These are phyloP conservation scores for Thermomyces lanuginosus DNA, from an alignment of 2,329 filamentous ascomycete species.

Conservation along the genomic window DNA sequence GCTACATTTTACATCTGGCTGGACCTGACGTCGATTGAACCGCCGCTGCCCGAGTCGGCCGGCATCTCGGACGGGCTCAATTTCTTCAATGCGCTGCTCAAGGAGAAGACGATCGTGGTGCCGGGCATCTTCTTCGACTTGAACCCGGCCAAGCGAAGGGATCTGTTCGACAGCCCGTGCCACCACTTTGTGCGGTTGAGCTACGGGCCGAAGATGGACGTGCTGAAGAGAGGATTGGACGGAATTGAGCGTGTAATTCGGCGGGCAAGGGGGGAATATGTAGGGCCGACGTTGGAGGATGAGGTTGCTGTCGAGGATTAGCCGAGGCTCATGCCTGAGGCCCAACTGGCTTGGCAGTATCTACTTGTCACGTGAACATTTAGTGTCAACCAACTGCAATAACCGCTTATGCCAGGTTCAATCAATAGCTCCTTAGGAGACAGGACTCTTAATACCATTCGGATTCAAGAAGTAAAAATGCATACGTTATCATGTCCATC, in stretches of 20 bases:
- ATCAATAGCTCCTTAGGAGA: too few relatives aligned
- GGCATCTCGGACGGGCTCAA: slow-evolving; percentile 83
- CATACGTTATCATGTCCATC: slow-evolving; percentile 15
- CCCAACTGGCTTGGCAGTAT: background rate
- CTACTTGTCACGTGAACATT: background rate
- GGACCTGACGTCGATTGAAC: slow-evolving; percentile 35
- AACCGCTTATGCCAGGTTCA: too few relatives aligned
- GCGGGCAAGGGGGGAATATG: slow-evolving; percentile 21
- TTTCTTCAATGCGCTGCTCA: slow-evolving; percentile 87
- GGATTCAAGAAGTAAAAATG: slow-evolving; percentile 8
- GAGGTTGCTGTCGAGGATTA: slow-evolving; percentile 22
- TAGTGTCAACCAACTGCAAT: too few relatives aligned
- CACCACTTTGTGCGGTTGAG: slow-evolving; percentile 80
- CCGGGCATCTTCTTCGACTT: slow-evolving; percentile 97
- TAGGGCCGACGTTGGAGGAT: slow-evolving; percentile 15
- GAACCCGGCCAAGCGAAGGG: slow-evolving; percentile 74
- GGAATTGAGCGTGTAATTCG: slow-evolving; percentile 67
- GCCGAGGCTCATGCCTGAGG: slow-evolving; percentile 6
- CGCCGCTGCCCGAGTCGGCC: slow-evolving; percentile 40
- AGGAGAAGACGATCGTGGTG: slow-evolving; percentile 91
- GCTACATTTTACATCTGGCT: slow-evolving; percentile 90
- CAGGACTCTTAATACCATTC: slow-evolving; percentile 1
- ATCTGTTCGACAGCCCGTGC: slow-evolving; percentile 86
- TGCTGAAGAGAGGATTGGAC: slow-evolving; percentile 61
- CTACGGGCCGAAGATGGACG: slow-evolving; percentile 70